phyloP scores from a whole-genome alignment of 1,139 yeast species.

The Maudiozyma humilis region DNA sequence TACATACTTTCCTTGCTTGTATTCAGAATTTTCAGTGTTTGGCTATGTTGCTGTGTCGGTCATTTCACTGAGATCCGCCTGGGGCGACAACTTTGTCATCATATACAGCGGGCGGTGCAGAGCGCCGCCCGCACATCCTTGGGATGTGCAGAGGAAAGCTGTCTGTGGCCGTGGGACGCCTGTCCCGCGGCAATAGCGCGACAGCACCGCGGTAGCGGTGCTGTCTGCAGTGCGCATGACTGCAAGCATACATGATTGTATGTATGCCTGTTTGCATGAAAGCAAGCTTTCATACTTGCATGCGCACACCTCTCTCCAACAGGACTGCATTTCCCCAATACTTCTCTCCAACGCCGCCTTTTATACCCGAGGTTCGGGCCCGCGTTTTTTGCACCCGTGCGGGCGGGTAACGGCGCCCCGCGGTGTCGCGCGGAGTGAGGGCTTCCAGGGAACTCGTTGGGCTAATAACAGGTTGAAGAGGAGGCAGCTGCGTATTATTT shows the following conservation, averaged over 20 bases:
- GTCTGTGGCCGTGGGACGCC: background rate
- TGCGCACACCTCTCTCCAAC: too few species aligned
- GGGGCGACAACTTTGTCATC: slow-evolving; percentile 35
- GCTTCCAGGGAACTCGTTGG: too few species aligned
- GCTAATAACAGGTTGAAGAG: too few species aligned
- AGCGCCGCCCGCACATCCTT: too few species aligned
- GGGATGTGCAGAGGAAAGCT: background rate
- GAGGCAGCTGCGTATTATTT: too few species aligned
- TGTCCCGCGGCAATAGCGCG: background rate
- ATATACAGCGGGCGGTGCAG: slow-evolving; percentile 11
- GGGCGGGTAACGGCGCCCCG: background rate
- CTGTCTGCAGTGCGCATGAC: background rate
- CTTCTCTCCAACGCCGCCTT: background rate
- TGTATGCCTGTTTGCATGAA: too few species aligned
- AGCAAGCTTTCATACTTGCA: too few species aligned
- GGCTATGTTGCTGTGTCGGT: slow-evolving; percentile 31
- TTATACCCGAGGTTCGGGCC: background rate
- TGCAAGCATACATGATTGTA: too few species aligned
- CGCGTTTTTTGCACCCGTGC: background rate
- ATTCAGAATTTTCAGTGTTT: slow-evolving; percentile 34
- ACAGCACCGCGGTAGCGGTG: too few species aligned
- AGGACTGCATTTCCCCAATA: too few species aligned
- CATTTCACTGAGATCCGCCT: slow-evolving; percentile 30
- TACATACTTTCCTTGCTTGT: too few species aligned
- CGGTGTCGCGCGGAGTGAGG: background rate